phyloP scores from a whole-genome alignment of 805 yeast genomes.

The Schwanniomyces polymorphus region DNA sequence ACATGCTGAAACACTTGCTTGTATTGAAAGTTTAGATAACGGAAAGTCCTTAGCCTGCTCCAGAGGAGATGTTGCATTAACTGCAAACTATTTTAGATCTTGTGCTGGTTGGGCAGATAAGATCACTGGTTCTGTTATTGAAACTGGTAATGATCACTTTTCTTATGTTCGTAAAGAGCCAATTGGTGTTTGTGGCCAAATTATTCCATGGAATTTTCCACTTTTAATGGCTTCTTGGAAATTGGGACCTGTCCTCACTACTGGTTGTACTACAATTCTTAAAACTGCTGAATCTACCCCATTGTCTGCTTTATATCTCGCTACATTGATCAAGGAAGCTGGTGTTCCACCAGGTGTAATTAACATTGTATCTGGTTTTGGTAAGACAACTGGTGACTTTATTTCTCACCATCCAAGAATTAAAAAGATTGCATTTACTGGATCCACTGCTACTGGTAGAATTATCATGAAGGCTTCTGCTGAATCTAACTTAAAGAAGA shows the following conservation, averaged over 20 bases:
- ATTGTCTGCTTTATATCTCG: constrained; percentile 76
- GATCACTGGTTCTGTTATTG: constrained; percentile 70
- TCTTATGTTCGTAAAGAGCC: constrained; percentile 86
- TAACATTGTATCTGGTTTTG: constrained; percentile 84
- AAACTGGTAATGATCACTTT: constrained; percentile 73
- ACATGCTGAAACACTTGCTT: constrained; percentile 69
- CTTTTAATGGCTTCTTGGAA: constrained; percentile 93
- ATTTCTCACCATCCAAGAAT: constrained; percentile 76
- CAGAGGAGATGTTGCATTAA: constrained; percentile 71
- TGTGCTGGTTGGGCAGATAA: constrained; percentile 94
- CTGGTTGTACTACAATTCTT: constrained; percentile 85
- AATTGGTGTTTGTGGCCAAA: constrained; percentile 92
- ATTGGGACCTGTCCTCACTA: constrained; percentile 87
- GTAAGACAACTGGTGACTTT: constrained; percentile 81
- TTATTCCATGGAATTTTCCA: constrained; percentile 98
- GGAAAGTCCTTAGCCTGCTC: constrained; percentile 79
- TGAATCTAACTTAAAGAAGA: constrained; percentile 77
- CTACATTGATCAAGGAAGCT: constrained; percentile 69
- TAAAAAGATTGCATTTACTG: constrained; percentile 92
- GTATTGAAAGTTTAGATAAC: constrained; percentile 83
- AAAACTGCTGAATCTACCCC: constrained; percentile 95
- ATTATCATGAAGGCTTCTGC: constrained; percentile 79
- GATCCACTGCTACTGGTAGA: constrained; percentile 91
- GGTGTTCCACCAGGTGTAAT: constrained; percentile 92
- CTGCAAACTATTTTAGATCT: constrained; percentile 70